Evolutionary conservation across 2,329 filamentous ascomycete genomes (phyloP).

Genomic region (Botryotinia globosa): DNA sequence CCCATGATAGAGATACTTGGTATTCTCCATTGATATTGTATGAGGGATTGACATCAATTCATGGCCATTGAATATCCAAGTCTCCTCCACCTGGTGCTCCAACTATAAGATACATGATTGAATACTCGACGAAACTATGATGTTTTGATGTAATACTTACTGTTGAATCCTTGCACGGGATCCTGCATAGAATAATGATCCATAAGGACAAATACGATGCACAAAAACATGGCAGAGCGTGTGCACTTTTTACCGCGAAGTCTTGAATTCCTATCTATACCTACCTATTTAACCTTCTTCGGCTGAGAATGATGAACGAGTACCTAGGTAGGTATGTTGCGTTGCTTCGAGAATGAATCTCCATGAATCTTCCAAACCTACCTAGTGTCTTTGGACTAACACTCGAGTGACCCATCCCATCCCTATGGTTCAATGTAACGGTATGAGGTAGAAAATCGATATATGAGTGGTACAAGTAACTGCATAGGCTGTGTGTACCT

Average conservation of each 20-base stretch:
- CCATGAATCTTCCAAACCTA: background rate
- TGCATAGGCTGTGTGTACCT: background rate
- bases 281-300: background rate
- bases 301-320: background rate
- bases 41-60: background rate
- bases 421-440: background rate
- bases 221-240: slow-evolving; percentile 14
- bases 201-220: background rate
- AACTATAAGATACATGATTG: background rate
- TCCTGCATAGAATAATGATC: slow-evolving; percentile 9
- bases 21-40: background rate
- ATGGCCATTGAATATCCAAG: background rate
- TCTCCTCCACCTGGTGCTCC: too few species aligned
- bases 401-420: background rate
- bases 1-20: background rate
- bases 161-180: slow-evolving; percentile 3
- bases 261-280: background rate
- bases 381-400: background rate
- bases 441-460: background rate
- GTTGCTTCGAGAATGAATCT: background rate
- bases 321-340: background rate
- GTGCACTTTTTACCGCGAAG: background rate
- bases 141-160: slow-evolving; percentile 8
- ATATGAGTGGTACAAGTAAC: background rate
- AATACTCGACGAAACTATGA: background rate